phyloP scores from a whole-genome alignment of 306 rosid genomes.

The Castanea mollissima region DNA sequence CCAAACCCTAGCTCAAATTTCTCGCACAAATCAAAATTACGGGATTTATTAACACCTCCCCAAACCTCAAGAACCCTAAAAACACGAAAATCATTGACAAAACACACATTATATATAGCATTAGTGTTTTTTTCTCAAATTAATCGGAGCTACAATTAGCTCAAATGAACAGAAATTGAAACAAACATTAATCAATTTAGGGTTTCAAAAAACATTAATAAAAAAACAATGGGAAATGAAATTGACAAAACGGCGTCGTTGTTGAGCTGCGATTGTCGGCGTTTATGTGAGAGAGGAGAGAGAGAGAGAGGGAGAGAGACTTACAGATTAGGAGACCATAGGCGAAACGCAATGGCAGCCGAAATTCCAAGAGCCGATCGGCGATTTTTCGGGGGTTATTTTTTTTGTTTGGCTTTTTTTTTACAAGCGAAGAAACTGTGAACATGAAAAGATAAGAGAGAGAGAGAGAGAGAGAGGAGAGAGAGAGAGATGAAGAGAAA shows the following conservation, averaged over 20 bases:
- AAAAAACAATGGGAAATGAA: no score
- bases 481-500: conserved; percentile 28
- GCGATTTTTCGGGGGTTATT: conserved; percentile 13
- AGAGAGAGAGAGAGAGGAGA: conserved; percentile 34
- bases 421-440: conserved; percentile 23
- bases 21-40: conserved; percentile 35
- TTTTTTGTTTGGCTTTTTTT: conserved; percentile 22
- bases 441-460: conserved; percentile 39
- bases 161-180: neutral
- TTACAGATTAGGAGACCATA: conserved; percentile 47
- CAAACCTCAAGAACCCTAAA: conserved; percentile 72
- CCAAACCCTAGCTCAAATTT: conserved; percentile 55
- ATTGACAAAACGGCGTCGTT: neutral
- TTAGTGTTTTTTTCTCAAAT: conserved; percentile 24
- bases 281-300: neutral
- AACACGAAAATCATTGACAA: conserved; percentile 21
- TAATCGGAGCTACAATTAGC: conserved; percentile 20
- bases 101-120: conserved; percentile 25
- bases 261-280: conserved; percentile 18
- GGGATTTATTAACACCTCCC: conserved; percentile 17
- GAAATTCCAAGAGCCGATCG: conserved; percentile 29
- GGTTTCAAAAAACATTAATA: neutral
- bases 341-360: conserved; percentile 19
- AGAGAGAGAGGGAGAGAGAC: conserved; percentile 4
- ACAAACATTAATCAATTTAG: conserved; percentile 27